Base-by-base conservation (phyloP, 2,329 filamentous ascomycete genomes). In the Cladorrhinum sp. region DNA sequence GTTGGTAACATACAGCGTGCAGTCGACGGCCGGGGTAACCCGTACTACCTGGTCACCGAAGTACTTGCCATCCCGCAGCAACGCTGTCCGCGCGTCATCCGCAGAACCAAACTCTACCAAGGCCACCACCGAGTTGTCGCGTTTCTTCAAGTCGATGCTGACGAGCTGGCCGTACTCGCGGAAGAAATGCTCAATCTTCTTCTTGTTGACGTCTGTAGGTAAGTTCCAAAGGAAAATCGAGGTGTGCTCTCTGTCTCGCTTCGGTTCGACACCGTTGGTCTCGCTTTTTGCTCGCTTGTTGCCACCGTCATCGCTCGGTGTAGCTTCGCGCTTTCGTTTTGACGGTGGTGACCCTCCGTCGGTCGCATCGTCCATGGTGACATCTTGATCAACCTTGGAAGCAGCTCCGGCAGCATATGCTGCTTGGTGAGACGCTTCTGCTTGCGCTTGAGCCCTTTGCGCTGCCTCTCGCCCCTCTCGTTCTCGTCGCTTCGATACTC, bases 1-100 rank as follows among this genome's bases (percentile, higher is more conserved):
- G 72, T 99, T 99, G 49, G 93, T 88, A 33, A 98, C 86, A 71
- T 90, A 99, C 4, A 99, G 77, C 0, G 92, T 98, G 60, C 92
- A 85, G 57, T 88, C 87, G 39, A 88, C 86, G 30, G 90, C 93
- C 50, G 91, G 80, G 59, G 84, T 81, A 21, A 99, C 91, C 36
- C 82, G 81, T 54, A 99, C 88, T 64, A 87, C 84, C 36, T 84
- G 82, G 23, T 89, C 87, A 57, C 88, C 86, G 67, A 96, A 87
- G 59, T 85, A 86, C 72, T 96, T 96, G 57, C 87, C 86, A 70
- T 96, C 87, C 64, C 91, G 87, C 14, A 92, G 88, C 65, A 93
- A 80, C 4, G 95, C 94, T 21, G 90, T 89, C 56, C 88, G 80
- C 7, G 91, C 92, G 67, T 97, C 93, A 59, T 96, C 90, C 3